Base-by-base conservation (phyloP, 2,329 filamentous ascomycete species). In the Fusarium verticillioides region DNA sequence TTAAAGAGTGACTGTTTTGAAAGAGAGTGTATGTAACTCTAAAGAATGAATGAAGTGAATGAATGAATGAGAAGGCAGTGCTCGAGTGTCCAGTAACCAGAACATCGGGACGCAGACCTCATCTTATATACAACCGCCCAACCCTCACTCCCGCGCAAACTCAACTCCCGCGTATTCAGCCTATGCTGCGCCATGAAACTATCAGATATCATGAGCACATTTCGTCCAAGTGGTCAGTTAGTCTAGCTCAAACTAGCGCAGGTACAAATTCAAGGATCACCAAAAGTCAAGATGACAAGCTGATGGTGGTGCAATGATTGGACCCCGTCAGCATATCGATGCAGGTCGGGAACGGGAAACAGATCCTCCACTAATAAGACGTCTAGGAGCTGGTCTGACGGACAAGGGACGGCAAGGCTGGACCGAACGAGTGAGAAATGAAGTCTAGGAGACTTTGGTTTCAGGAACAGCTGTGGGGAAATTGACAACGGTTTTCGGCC, bases 301-400 rank as follows among this genome's bases (percentile, higher is more conserved):
- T 65, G 66, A 67, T 67, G 60, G 68, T 77, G 61, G 73, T 71
- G 54, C 63, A 70, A 76, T 69, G 57, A 56, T 65, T 52, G 63
- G 58, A 43, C 12, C 71, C 58, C 62, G 60, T 76, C 72, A 66
- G 68, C 69, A 67, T 70, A 70, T 68, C n/a, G 36, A 43, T 62
- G 42, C 66, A 57, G 44, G n/a, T 56, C 62, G 58, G 37, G n/a
- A 30, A 65, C 67, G 68, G 72, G 42, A 60, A 28, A 63, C 44
- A 73, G 65, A 76, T 77, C 75, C 63, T 76, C 76, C 76, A 77
- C 77, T 74, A 77, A 78, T 77, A 62, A 54, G 67, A 74, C 56
- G 34, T 34, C 50, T 23, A 19, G 46, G 44, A 67, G 46, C 65
- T 74, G 64, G 66, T 61, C 42, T 73, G 74, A 77, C 61, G 68